Conservation (phyloP, 352 stramenopile species). For the Globisporangium irregulare region DNA sequence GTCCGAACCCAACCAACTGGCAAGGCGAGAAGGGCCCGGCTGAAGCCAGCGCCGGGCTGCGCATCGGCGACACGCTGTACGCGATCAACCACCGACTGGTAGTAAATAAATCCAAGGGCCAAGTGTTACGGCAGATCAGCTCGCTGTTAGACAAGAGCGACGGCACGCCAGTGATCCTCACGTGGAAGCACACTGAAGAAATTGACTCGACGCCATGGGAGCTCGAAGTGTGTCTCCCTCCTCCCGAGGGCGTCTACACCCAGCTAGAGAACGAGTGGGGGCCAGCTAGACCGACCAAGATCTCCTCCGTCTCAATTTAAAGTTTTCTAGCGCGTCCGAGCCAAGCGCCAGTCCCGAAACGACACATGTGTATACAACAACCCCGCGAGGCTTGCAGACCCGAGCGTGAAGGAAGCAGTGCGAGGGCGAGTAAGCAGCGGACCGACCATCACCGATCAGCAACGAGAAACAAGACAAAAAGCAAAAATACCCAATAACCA, state of each 20-base stretch:
- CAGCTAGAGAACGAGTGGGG: slow-evolving; percentile 87
- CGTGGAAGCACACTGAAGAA: slow-evolving; percentile 82
- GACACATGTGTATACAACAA: slow-evolving; percentile 9
- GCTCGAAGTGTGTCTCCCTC: slow-evolving; percentile 69
- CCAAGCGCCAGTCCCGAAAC: neutral
- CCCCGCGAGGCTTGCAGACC: slow-evolving; percentile 2
- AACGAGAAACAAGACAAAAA: slow-evolving; percentile 13
- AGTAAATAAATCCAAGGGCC: slow-evolving; percentile 83
- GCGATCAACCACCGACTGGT: slow-evolving; percentile 86
- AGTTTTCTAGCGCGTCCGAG: slow-evolving; percentile 6
- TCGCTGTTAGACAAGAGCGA: slow-evolving; percentile 74
- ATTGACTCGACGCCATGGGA: slow-evolving; percentile 76
- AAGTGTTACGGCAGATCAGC: slow-evolving; percentile 81
- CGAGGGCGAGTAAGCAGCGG: neutral
- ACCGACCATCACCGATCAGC: neutral
- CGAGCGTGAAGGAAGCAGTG: slow-evolving; percentile 13
- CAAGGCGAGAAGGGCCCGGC: slow-evolving; percentile 65
- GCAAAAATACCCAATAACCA: slow-evolving; percentile 5
- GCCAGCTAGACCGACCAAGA: slow-evolving; percentile 73
- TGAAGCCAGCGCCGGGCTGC: slow-evolving; percentile 70
- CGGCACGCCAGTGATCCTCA: slow-evolving; percentile 62
- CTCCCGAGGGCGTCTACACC: slow-evolving; percentile 75
- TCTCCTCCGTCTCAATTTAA: slow-evolving; percentile 86
- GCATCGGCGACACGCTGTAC: slow-evolving; percentile 78
- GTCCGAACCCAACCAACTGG: slow-evolving; percentile 59